Evolutionary conservation across 306 rosid genomes (phyloP), one percentile per base, ranked within the genome.

Genomic region (Glycine soja): DNA sequence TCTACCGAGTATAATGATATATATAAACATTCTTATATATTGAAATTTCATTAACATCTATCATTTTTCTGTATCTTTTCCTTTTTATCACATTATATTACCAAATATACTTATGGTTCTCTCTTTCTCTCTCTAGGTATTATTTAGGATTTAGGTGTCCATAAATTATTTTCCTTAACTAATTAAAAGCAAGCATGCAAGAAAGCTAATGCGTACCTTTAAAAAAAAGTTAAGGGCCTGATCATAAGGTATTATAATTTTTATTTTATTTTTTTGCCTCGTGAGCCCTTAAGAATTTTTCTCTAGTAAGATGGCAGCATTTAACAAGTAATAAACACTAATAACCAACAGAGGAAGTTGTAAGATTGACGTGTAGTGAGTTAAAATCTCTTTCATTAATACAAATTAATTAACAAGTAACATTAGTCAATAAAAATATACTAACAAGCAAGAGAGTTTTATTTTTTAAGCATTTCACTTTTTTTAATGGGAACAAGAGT

Each of bases 151-250:
- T 4, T 59, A 58, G 38, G 14, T 59, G n/a, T 9, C 7, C 30
- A 7, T 7, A 0, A 4, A 57, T 8, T 57, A 57, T 57, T 16
- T 8, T 16, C 4, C 13, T 57, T 57, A 56, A 56, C 59, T 62
- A 43, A 14, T 2, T 9, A 24, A 63, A 10, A 64, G 57, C 1
- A 12, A 12, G 45, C 42, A 16, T 54, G 46, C 46, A n/a, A 65
- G 67, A 71, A 85, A 76, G 50, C 69, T 53, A 61, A 11, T 11
- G n/a, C 10, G 67, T 61, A 30, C 43, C 36, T n/a, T 47, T 46
- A 0, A 10, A 18, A 58, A 58, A 57, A 11, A 18, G 34, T 7
- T 19, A n/a, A 7, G 16, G 72, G 38, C 8, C 45, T 15, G 19
- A 10, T 4, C 4, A 42, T 42, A 15, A 15, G 30, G 70, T 65